Evolutionary conservation across 2,329 filamentous ascomycete species (phyloP).

Genomic region (Clarireedia paspali): DNA sequence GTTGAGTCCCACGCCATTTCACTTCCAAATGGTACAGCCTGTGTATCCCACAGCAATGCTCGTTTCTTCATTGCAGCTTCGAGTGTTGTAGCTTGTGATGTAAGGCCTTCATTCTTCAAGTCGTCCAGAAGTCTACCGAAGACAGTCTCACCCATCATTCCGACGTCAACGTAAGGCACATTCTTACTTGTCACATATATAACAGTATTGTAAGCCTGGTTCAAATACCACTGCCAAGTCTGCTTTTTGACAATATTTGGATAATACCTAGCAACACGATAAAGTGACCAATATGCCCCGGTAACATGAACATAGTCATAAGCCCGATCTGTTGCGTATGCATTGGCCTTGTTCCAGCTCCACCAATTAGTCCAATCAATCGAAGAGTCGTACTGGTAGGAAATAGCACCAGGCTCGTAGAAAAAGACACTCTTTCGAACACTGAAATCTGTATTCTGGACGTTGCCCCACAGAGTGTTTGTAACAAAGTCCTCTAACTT

Average conservation of each 20-base stretch:
- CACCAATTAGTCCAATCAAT: conserved; percentile 44
- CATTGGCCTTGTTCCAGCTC: conserved; percentile 41
- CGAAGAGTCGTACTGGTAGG: conserved; percentile 36
- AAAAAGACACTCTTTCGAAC: conserved; percentile 51
- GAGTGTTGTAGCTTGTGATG: conserved; percentile 33
- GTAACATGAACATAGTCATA: conserved; percentile 53
- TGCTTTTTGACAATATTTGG: conserved; percentile 35
- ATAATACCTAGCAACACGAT: conserved; percentile 44
- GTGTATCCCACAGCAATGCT: conserved; percentile 41
- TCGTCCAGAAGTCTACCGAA: conserved; percentile 46
- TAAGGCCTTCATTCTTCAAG: conserved; percentile 39
- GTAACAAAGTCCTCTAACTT: conserved; percentile 48
- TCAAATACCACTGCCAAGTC: conserved; percentile 47
- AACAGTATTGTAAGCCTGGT: conserved; percentile 45
- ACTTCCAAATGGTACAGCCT: conserved; percentile 48
- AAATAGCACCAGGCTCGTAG: conserved; percentile 40
- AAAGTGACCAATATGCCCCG: conserved; percentile 49
- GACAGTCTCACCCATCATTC: conserved; percentile 54
- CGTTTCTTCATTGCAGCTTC: conserved; percentile 41
- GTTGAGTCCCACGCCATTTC: conserved; percentile 59
- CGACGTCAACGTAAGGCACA: conserved; percentile 38
- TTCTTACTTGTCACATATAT: conserved; percentile 33
- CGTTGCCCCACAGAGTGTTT: conserved; percentile 40
- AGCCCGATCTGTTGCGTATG: conserved; percentile 41
- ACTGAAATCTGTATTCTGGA: conserved; percentile 40